These are phyloP conservation scores for Chaetothyriales sp. DNA, from an alignment of 2,329 filamentous ascomycete genomes.

Conservation along the genomic window DNA sequence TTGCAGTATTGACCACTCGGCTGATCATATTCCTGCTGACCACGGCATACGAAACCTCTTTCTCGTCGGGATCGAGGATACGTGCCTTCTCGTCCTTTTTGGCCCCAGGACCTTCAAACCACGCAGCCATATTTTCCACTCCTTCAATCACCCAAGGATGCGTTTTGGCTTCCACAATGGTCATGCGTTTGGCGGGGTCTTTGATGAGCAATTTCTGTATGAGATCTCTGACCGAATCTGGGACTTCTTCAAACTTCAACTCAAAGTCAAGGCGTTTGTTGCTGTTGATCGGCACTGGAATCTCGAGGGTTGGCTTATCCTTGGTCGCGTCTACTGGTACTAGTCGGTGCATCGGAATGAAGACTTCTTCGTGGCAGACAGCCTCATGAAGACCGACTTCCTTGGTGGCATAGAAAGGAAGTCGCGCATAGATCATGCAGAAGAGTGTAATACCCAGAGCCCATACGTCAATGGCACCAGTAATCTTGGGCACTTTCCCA, in stretches of 20 bases:
- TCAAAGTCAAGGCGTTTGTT: slow-evolving; percentile 66
- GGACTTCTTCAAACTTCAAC: slow-evolving; percentile 72
- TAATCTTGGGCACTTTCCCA: slow-evolving; percentile 59
- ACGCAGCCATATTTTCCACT: slow-evolving; percentile 58
- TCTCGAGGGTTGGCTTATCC: slow-evolving; percentile 9
- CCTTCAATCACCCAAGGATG: slow-evolving; percentile 82
- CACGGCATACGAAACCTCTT: slow-evolving; percentile 80
- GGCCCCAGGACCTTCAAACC: slow-evolving; percentile 93
- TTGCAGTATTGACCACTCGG: slow-evolving; percentile 55
- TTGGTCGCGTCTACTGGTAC: slow-evolving; percentile 45
- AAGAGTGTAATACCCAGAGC: slow-evolving; percentile 92
- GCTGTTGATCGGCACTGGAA: slow-evolving; percentile 40
- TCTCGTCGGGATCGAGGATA: slow-evolving; percentile 74
- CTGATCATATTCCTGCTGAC: slow-evolving; percentile 48
- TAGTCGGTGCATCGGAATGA: slow-evolving; percentile 71
- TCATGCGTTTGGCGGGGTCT: slow-evolving; percentile 77
- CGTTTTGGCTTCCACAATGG: slow-evolving; percentile 79
- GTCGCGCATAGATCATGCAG: slow-evolving; percentile 83
- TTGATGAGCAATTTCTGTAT: slow-evolving; percentile 70
- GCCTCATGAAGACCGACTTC: slow-evolving; percentile 84
- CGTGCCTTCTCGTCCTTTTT: slow-evolving; percentile 60
- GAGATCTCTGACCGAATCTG: slow-evolving; percentile 66
- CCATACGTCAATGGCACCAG: slow-evolving; percentile 93
- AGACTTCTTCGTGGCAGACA: slow-evolving; percentile 85
- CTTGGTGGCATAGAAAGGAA: slow-evolving; percentile 73